Evolutionary conservation across 73 alveolate genomes (phyloP).

Genomic region (Uronychia binucleata): DNA sequence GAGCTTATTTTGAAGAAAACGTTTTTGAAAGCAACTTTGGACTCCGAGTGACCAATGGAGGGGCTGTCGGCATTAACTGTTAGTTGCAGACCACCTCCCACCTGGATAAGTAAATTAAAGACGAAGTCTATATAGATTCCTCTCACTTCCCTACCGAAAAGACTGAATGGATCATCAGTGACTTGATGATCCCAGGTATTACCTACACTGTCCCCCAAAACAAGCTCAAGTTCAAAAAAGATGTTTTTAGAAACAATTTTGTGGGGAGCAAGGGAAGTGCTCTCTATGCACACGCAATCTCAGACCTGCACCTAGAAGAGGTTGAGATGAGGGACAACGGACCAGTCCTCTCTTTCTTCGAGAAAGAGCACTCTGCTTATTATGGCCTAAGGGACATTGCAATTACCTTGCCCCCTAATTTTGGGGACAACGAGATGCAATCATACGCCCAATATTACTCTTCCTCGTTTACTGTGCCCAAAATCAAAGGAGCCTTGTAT

Average conservation of each 20-base stretch:
- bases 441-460: neutral
- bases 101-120: no score
- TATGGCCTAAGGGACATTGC: neutral
- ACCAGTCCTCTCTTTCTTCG: neutral
- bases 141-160: no score
- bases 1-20: constrained; percentile 5
- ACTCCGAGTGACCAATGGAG: constrained; percentile 42
- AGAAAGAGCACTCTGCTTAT: neutral
- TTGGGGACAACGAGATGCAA: neutral
- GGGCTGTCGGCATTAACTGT: constrained; percentile 31
- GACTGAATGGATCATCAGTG: no score
- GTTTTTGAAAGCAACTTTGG: constrained; percentile 25
- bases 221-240: neutral
- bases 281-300: neutral
- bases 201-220: neutral
- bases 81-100: neutral
- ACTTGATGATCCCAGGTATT: no score
- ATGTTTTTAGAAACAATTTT: no score
- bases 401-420: neutral
- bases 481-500: neutral
- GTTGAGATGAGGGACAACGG: neutral
- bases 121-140: no score
- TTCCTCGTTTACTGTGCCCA: neutral
- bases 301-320: no score
- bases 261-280: neutral